Percentiles rank a stretch among this genome's conserved stretches.
These are phyloP conservation scores for Verbena officinalis DNA, from an alignment of 257 asterid species.

Conservation along the genomic window DNA sequence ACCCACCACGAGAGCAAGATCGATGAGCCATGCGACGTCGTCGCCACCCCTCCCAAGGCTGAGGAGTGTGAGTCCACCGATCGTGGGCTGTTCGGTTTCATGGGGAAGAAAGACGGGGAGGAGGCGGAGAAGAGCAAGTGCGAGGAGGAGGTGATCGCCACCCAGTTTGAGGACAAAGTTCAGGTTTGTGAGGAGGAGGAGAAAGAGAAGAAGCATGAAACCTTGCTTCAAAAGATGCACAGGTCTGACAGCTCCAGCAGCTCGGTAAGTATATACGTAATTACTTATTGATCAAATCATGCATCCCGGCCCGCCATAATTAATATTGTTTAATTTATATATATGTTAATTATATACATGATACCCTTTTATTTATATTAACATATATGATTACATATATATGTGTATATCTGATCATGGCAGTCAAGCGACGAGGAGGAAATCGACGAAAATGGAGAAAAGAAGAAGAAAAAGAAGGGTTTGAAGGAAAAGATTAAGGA, in stretches of 20 bases:
- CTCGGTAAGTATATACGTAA: conserved; percentile 90
- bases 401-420: neutral
- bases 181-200: conserved; percentile 48
- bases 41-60: conserved; percentile 30
- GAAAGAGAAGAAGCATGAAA: conserved; percentile 54
- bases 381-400: too few relatives aligned
- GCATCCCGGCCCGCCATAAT: too few relatives aligned
- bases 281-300: too few relatives aligned
- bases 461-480: conserved; percentile 82
- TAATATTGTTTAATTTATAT: too few relatives aligned
- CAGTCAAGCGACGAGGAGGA: conserved; percentile 90
- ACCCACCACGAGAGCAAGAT: conserved; percentile 28
- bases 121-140: conserved; percentile 51
- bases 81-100: conserved; percentile 68
- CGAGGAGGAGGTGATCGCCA: conserved; percentile 44
- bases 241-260: conserved; percentile 69
- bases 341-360: too few relatives aligned
- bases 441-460: conserved; percentile 55
- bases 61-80: conserved; percentile 44
- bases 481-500: conserved; percentile 66
- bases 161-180: conserved; percentile 63
- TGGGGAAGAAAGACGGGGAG: conserved; percentile 46
- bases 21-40: conserved; percentile 34
- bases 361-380: too few relatives aligned
- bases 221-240: conserved; percentile 53